phyloP scores from a whole-genome alignment of 225 moss, liverwort and hornwort species.

The Marchantia polymorpha region DNA sequence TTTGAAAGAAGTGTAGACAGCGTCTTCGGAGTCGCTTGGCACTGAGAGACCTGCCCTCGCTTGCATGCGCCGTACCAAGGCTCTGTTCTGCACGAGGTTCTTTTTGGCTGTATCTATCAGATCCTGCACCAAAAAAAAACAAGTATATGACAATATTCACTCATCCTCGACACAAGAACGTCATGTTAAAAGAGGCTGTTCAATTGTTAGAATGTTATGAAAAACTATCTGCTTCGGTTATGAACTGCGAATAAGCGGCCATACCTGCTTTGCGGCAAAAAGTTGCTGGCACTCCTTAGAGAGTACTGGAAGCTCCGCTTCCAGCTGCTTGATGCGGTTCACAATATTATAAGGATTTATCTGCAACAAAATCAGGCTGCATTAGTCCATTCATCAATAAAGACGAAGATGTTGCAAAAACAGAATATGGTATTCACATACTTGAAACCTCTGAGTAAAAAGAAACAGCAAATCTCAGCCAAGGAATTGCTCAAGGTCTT shows the following conservation, averaged over 20 bases:
- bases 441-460: neutral
- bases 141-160: neutral
- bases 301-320: constrained; percentile 36
- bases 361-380: neutral
- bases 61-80: constrained; percentile 34
- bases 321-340: constrained; percentile 40
- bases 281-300: constrained; percentile 39
- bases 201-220: neutral
- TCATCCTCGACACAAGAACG: neutral
- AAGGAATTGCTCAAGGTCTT: neutral
- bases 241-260: neutral
- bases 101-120: constrained; percentile 40
- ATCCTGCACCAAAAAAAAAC: constrained; percentile 21
- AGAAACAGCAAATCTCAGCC: too few relatives aligned
- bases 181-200: too few relatives aligned
- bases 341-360: constrained; percentile 41
- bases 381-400: neutral
- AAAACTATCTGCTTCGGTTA: neutral
- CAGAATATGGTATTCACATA: neutral
- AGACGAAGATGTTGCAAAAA: neutral
- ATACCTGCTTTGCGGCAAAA: constrained; percentile 40
- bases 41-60: constrained; percentile 38
- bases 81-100: constrained; percentile 41
- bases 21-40: constrained; percentile 36
- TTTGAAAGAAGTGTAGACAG: constrained; percentile 35